Evolutionary conservation across 306 rosid species (phyloP).

Genomic region (Aeschynomene evenia): DNA sequence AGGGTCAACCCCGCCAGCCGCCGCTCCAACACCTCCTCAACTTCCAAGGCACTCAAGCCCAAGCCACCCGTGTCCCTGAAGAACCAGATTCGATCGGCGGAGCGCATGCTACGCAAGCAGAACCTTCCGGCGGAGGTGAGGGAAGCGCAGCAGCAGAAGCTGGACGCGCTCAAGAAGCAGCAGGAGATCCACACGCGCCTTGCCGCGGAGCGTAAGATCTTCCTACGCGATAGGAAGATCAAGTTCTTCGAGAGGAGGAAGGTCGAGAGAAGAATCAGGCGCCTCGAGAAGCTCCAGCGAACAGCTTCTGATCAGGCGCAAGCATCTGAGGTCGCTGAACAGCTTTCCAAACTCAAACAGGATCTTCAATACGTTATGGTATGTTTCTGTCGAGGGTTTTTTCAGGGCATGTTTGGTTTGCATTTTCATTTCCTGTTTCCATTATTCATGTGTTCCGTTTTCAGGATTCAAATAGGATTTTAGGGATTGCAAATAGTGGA

Average conservation of each 20-base stretch:
- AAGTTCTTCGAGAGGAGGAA: conserved; percentile 97
- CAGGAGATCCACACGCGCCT: conserved; percentile 88
- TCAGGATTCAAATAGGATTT: neutral
- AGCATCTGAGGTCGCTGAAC: conserved; percentile 53
- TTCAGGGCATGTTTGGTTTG: neutral
- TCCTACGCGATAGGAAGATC: conserved; percentile 79
- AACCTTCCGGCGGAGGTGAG: conserved; percentile 66
- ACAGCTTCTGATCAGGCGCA: conserved; percentile 64
- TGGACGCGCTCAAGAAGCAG: conserved; percentile 80
- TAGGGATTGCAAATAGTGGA: neutral
- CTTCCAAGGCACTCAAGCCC: conserved; percentile 69
- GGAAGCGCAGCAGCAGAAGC: conserved; percentile 76
- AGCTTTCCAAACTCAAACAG: conserved; percentile 75
- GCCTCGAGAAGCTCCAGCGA: conserved; percentile 83
- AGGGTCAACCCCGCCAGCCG: conserved; percentile 63
- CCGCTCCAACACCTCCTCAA: conserved; percentile 63
- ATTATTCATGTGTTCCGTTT: neutral
- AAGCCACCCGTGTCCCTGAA: conserved; percentile 82
- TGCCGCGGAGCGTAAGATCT: conserved; percentile 80
- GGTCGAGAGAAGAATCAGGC: conserved; percentile 84
- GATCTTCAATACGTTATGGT: conserved; percentile 97
- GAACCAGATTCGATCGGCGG: conserved; percentile 89
- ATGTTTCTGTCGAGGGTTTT: conserved; percentile 15
- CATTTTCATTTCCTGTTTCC: neutral
- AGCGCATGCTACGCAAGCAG: conserved; percentile 92